Base-by-base conservation (phyloP, 306 rosid species). In the Vigna reflexopilosa region DNA sequence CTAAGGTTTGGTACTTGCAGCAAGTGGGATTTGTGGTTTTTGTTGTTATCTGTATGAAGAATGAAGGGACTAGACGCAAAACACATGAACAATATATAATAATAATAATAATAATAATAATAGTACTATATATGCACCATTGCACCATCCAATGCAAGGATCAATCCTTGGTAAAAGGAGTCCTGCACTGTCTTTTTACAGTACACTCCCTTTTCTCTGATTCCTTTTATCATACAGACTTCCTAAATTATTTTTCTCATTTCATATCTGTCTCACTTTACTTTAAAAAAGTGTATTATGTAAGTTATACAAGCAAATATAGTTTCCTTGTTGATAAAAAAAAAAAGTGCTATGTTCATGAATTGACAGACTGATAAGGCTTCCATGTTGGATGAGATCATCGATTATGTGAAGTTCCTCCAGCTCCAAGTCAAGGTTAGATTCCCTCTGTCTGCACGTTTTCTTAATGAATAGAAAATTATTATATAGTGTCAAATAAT, bases 371-470 rank as follows among this genome's bases (percentile, higher is more conserved):
- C 99, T 75, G 99, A 96, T 67, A 96, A 96, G 79, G 97, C 99
- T 75, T 96, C 99, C 70, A 96, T 96, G 99, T 90, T 96, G 69
- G 99, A 96, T 82, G 99, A 96, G 96, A 96, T 96, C 79, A 96
- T 96, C 50, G 99, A 93, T 68, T 96, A 96, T 85, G 99, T 96
- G 9, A 96, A 91, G 81, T 96, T 96, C 82, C 90, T 96, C 19
- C 99, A 96, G 85, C 94, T 96, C 72, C 99, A 96, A 90, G 98
- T 96, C 85, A 93, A 96, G 94, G 99, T 96, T 17, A 77, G 80
- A 34, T 77, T 73, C 49, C 62, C 45, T 64, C 50, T 38, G 34
- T 72, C 51, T 66, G 65, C 17, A 52, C 20, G 16, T 40, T 24
- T 30, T n/a, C 22, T 44, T 14, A 10, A 20, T 55, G 11, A 42